Base-by-base conservation (phyloP, 1,139 yeast genomes). In the Suhomyces maxii region DNA sequence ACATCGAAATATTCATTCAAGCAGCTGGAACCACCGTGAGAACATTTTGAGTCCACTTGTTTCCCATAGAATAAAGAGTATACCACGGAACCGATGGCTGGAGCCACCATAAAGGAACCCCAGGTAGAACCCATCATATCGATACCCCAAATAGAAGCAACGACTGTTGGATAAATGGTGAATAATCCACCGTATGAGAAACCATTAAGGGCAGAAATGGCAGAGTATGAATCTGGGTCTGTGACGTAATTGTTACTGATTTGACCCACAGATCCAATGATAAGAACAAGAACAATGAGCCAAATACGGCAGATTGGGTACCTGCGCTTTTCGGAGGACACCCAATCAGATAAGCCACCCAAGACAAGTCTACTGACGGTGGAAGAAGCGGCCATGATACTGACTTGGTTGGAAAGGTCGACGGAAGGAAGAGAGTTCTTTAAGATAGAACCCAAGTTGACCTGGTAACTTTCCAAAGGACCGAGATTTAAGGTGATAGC, bases 51-150 rank as follows among this genome's bases (percentile, higher is more conserved):
- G 57, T 90, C 96, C 54, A 80, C 84, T 28, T 82, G 69, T 30
- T 67, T 61, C 0, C 97, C 97, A 63, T 86, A 91, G 18, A 84
- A 56, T 48, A 87, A 60, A 2, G 96, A 93, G 58, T 79, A 89
- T 1, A 80, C 54, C 7, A 88, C 75, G 1, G 95, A 77, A 1
- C 97, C 97, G 3, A 89, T 55, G 0, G 98, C 97, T 0, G 98
- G 97, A 0, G 96, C 96, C 32, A 89, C 75, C 81, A 91, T 83
- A 59, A 89, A 87, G 30, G 88, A 73, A 3, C 98, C 98, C 91
- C 97, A 93, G 1, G 95, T 86, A 2, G 96, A 86, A 0, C 98
- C 98, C 62, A 93, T 83, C 42, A 89, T 79, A 46, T 87, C 91
- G 34, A 88, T 80, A 0, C 98, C 97, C 97, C 97, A 93, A 1